Conservation (phyloP, 164 flowering plant genomes). For the Liquidambar formosana region DNA sequence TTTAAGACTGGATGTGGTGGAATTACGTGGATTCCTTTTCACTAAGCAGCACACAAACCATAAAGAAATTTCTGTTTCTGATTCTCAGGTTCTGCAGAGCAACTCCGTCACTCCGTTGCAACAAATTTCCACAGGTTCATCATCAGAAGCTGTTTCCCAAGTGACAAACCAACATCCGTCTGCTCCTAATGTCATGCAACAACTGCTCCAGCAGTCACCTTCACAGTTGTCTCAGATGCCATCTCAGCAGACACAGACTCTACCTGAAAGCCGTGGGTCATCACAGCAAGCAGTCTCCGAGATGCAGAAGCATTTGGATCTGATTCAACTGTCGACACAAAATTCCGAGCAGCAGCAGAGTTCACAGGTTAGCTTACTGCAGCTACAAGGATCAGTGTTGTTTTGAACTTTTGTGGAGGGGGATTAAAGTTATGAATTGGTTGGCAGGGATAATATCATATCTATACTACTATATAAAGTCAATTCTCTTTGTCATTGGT, state of each 20-base stretch:
- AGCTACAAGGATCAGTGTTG: constrained; percentile 36
- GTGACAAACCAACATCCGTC: constrained; percentile 12
- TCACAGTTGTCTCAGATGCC: constrained; percentile 23
- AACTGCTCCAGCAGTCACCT: constrained; percentile 14
- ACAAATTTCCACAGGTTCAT: constrained; percentile 14
- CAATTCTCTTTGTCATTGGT: too few relatives aligned
- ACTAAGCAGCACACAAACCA: neutral
- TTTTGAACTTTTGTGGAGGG: neutral
- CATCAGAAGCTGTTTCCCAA: constrained; percentile 21
- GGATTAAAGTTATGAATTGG: neutral
- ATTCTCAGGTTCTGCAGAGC: neutral
- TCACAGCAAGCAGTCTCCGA: constrained; percentile 12
- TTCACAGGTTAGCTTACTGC: constrained; percentile 40
- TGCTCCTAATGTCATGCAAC: constrained; percentile 11
- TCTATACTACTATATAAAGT: too few relatives aligned
- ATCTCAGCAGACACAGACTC: constrained; percentile 13
- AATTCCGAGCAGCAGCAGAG: constrained; percentile 39
- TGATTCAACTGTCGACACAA: constrained; percentile 42
- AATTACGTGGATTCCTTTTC: too few relatives aligned
- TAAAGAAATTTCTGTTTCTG: neutral
- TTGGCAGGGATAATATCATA: too few relatives aligned
- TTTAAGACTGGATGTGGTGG: too few relatives aligned
- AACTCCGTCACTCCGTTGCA: constrained; percentile 13
- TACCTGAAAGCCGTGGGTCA: constrained; percentile 18
- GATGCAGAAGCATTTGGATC: constrained; percentile 17